phyloP scores from a whole-genome alignment of 345 rosid species.

The Bruguiera gymnorhiza region DNA sequence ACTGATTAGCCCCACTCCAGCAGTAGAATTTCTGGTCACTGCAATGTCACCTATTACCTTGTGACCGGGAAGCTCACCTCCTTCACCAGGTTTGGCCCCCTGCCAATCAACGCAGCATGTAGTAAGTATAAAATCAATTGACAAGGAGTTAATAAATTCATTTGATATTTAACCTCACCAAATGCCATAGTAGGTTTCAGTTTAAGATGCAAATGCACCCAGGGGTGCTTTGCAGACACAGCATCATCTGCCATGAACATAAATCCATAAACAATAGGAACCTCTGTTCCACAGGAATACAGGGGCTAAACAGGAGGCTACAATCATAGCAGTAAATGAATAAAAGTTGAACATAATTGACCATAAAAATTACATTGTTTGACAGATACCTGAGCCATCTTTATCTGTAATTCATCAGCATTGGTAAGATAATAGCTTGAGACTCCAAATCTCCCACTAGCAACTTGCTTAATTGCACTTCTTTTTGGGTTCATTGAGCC shows the following conservation, averaged over 20 bases:
- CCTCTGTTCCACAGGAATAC: constrained; percentile 43
- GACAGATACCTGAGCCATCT: constrained; percentile 95
- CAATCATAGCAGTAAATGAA: constrained; percentile 15
- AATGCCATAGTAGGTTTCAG: constrained; percentile 41
- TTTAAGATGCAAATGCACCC: constrained; percentile 43
- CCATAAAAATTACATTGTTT: neutral
- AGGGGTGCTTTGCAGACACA: constrained; percentile 45
- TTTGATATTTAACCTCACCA: constrained; percentile 44
- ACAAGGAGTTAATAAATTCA: constrained; percentile 17
- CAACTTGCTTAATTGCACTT: constrained; percentile 98
- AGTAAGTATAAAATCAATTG: constrained; percentile 22
- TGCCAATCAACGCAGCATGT: constrained; percentile 27
- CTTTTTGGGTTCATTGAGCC: constrained; percentile 92
- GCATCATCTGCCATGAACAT: constrained; percentile 60
- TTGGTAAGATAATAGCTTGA: constrained; percentile 98
- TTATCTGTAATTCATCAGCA: constrained; percentile 96
- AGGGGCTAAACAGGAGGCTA: constrained; percentile 31
- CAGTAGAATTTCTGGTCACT: constrained; percentile 90
- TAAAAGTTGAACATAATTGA: neutral
- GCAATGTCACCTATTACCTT: constrained; percentile 99
- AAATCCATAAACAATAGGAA: constrained; percentile 47
- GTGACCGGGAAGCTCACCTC: constrained; percentile 99
- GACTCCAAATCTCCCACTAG: constrained; percentile 99
- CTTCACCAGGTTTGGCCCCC: constrained; percentile 99
- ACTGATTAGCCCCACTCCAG: constrained; percentile 98